Conservation (phyloP, 768 basidiomycete species). For the Pholiota molesta region DNA sequence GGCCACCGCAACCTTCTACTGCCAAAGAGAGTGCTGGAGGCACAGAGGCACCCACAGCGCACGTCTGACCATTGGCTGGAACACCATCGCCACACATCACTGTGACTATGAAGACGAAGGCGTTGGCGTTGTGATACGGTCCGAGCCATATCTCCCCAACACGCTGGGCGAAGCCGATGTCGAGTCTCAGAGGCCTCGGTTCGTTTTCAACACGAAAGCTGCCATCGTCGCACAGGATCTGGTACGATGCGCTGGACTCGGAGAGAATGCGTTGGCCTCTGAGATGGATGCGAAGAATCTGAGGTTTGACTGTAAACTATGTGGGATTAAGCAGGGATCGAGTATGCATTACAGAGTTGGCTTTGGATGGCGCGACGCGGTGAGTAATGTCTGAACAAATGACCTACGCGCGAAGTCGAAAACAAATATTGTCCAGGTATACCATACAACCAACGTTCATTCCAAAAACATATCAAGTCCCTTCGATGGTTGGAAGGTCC, state of each 20-base stretch:
- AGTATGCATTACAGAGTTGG: background rate
- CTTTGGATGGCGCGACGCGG: constrained; percentile 12
- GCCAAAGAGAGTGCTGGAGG: background rate
- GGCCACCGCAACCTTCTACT: constrained; percentile 1
- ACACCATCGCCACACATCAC: background rate
- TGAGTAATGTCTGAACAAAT: background rate
- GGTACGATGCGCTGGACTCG: constrained; percentile 12
- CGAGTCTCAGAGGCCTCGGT: background rate
- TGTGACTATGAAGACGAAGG: background rate
- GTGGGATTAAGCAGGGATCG: background rate
- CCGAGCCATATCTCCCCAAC: background rate
- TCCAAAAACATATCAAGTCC: background rate
- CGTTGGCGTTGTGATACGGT: background rate
- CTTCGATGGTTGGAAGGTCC: background rate
- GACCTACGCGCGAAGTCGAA: too few species aligned
- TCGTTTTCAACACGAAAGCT: constrained; percentile 6
- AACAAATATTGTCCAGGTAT: background rate
- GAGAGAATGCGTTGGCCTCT: background rate
- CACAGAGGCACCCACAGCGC: background rate
- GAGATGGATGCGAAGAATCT: constrained; percentile 17
- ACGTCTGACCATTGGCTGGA: background rate
- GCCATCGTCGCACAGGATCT: constrained; percentile 2
- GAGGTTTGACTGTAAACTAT: constrained; percentile 13
- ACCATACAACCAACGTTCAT: background rate
- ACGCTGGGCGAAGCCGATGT: background rate